Evolutionary conservation across 768 basidiomycete genomes (phyloP).

Genomic region (Tricholoma terreum): DNA sequence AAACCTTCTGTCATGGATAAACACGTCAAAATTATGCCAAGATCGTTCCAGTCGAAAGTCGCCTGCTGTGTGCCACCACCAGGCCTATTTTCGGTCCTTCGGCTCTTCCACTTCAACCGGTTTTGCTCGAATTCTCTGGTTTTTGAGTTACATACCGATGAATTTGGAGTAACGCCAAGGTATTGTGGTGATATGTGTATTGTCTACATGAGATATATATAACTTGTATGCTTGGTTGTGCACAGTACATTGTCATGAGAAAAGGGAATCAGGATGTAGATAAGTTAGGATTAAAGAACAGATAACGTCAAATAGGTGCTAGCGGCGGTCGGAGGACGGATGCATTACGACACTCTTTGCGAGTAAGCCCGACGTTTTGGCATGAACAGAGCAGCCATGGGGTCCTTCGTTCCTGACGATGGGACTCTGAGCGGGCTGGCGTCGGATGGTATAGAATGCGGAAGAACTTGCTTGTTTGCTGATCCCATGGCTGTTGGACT

Average conservation of each 20-base stretch:
- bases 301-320: neutral
- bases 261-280: neutral
- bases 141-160: neutral
- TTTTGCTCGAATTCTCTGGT: no score
- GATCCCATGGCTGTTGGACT: conserved; percentile 1
- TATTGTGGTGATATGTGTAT: neutral
- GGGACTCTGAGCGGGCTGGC: conserved; percentile 35
- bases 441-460: conserved; percentile 17
- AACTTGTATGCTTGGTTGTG: neutral
- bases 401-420: conserved; percentile 54
- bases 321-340: neutral
- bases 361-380: conserved; percentile 70
- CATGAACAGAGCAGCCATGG: conserved; percentile 63
- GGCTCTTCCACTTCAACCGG: no score
- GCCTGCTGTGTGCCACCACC: no score
- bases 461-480: conserved; percentile 5
- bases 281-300: neutral
- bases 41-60: no score
- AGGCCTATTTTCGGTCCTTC: no score
- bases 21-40: no score
- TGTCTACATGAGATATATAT: neutral
- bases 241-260: neutral
- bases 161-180: neutral
- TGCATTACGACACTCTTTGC: conserved; percentile 24
- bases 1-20: no score